Base-by-base conservation (phyloP, 2,329 filamentous ascomycete genomes). In the Clonostachys sp. region DNA sequence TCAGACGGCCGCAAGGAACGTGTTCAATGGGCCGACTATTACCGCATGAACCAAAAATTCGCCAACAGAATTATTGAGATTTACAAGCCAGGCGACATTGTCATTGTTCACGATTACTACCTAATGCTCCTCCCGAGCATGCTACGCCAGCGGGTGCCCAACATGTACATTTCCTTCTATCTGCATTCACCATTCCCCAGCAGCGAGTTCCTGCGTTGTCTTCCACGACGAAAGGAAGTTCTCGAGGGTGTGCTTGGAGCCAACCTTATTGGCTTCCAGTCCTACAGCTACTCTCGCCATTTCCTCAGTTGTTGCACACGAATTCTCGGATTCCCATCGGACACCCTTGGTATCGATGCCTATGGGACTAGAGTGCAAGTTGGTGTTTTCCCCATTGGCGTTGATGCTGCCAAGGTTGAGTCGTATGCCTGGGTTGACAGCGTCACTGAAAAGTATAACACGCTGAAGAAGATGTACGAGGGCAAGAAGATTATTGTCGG, bases 401-500 rank as follows among this genome's bases (percentile, higher is more conserved):
- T 97, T 55, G 90, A 96, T 64, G 89, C 87, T n/a, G 79, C 80
- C 51, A 84, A 86, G 51, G 89, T 94, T 14, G 83, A 90, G 60
- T 78, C 78, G 46, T 72, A 83, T 42, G 91, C 91, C 1, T 95
- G 89, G 67, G 81, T 81, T 5, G 75, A 84, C 41, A 72, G 81
- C 0, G 82, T 84, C 20, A 85, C 88, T 17, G 81, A 88, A 47
- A 83, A 89, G 60, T 89, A 91, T 61, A 68, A 78, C 46, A 83
- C 81, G 0, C 81, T 96, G 45, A 84, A 83, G 59, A 80, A 85
- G 53, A 71, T 94, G 56, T 96, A 96, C 62, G 77, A 77, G n/a
- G 91, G 86, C 51, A 95, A 92, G 72, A 95, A 95, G 70, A 86
- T 97, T 57, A 96, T 97, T 57, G 91, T 97, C 47, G 92, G 92